Evolutionary conservation across 163 green algal genomes (phyloP).

Genomic region (Coccomyxa subellipsoidea): DNA sequence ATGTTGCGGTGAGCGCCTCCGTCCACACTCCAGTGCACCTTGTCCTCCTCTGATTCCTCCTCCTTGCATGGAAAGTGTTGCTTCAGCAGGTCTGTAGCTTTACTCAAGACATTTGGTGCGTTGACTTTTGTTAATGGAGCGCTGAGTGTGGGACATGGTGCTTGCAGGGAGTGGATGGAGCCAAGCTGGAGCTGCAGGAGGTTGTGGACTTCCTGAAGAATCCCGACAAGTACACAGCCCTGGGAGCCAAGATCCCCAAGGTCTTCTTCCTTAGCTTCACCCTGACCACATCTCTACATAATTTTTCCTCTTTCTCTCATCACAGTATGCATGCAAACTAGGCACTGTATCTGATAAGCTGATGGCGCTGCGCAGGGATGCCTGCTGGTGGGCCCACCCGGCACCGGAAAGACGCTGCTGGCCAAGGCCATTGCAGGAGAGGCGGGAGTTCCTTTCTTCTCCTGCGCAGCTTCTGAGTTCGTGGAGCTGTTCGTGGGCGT

Average conservation of each 20-base stretch:
- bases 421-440: conserved; percentile 93
- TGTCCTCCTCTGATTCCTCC: too few relatives aligned
- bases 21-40: too few relatives aligned
- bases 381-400: conserved; percentile 85
- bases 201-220: conserved; percentile 96
- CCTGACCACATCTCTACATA: too few relatives aligned
- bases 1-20: conserved; percentile 69
- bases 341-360: too few relatives aligned
- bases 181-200: conserved; percentile 92
- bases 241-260: conserved; percentile 96
- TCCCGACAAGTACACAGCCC: conserved; percentile 93
- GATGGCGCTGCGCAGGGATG: conserved; percentile 24
- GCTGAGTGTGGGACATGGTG: neutral
- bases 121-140: neutral
- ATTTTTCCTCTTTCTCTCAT: too few relatives aligned
- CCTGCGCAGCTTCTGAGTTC: conserved; percentile 95
- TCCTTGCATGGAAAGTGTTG: too few relatives aligned
- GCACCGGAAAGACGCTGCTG: conserved; percentile 97
- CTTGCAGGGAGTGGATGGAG: conserved; percentile 77
- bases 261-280: too few relatives aligned
- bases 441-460: conserved; percentile 97
- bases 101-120: too few relatives aligned
- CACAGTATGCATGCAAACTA: too few relatives aligned
- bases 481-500: conserved; percentile 99
- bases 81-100: too few relatives aligned